These are phyloP conservation scores for Boletus reticulatus DNA, from an alignment of 768 basidiomycete genomes.

Conservation along the genomic window DNA sequence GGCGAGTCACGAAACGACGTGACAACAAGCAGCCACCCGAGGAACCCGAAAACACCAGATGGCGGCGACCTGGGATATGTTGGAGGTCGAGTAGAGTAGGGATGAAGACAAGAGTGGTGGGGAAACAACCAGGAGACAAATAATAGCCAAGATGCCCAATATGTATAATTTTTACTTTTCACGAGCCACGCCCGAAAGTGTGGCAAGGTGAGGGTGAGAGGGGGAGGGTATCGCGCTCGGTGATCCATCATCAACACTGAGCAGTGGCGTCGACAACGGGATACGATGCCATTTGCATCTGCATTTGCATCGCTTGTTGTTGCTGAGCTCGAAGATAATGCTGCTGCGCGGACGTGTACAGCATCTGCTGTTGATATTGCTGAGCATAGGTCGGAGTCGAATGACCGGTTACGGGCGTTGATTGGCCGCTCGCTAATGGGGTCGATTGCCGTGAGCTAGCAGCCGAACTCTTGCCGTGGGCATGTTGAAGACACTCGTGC, in stretches of 20 bases:
- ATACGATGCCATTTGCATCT: conserved; percentile 26
- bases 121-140: conserved; percentile 11
- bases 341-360: conserved; percentile 35
- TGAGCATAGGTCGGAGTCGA: conserved; percentile 33
- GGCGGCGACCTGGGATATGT: conserved; percentile 33
- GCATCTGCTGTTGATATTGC: conserved; percentile 38
- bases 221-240: conserved; percentile 15
- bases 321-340: conserved; percentile 37
- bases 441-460: conserved; percentile 34
- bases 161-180: conserved; percentile 39
- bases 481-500: conserved; percentile 50
- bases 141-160: conserved; percentile 34
- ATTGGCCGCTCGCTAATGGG: conserved; percentile 30
- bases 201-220: background rate
- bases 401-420: conserved; percentile 29
- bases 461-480: conserved; percentile 30
- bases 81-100: conserved; percentile 24
- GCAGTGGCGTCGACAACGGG: conserved; percentile 11
- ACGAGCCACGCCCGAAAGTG: background rate
- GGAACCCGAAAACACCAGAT: background rate
- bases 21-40: conserved; percentile 1
- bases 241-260: conserved; percentile 12
- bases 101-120: conserved; percentile 9
- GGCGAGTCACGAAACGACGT: conserved; percentile 3
- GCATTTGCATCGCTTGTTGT: conserved; percentile 32